A percentile compares a stretch with the other conserved stretches of the same genome.
Conservation (phyloP, 257 asterid species). For the Nemophila menziesii region DNA sequence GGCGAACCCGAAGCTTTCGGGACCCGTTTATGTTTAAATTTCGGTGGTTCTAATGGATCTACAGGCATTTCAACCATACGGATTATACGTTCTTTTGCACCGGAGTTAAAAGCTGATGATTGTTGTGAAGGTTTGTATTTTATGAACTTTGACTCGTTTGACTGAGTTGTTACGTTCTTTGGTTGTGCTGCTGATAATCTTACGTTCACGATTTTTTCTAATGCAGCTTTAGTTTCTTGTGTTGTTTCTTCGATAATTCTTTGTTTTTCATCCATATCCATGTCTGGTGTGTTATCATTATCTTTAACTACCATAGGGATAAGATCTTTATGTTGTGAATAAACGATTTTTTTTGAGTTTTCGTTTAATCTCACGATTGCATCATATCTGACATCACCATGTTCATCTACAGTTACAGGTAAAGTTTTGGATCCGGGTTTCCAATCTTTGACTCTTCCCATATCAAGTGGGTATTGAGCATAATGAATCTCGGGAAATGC, state of each 20-base stretch:
- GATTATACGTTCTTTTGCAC: constrained; percentile 88
- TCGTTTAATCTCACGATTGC: constrained; percentile 78
- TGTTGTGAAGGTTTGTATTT: constrained; percentile 97
- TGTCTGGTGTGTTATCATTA: constrained; percentile 41
- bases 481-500: constrained; percentile 84
- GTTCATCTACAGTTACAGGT: constrained; percentile 81
- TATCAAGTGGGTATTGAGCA: constrained; percentile 79
- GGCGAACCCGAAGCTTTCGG: constrained; percentile 96
- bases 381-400: constrained; percentile 70
- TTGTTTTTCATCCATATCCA: constrained; percentile 75
- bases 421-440: constrained; percentile 54
- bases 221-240: constrained; percentile 74
- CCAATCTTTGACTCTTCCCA: constrained; percentile 51
- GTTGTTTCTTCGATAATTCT: constrained; percentile 68
- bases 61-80: constrained; percentile 93
- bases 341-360: constrained; percentile 75
- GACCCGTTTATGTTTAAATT: constrained; percentile 86
- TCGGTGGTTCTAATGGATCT: constrained; percentile 90
- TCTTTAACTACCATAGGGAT: constrained; percentile 68
- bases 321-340: constrained; percentile 66
- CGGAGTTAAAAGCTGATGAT: constrained; percentile 81
- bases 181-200: constrained; percentile 95
- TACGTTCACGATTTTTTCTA: constrained; percentile 84
- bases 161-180: constrained; percentile 62
- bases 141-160: constrained; percentile 70